These are phyloP conservation scores for Sphaerulina vaccinii DNA, from an alignment of 2,329 filamentous ascomycete species.

Conservation along the genomic window DNA sequence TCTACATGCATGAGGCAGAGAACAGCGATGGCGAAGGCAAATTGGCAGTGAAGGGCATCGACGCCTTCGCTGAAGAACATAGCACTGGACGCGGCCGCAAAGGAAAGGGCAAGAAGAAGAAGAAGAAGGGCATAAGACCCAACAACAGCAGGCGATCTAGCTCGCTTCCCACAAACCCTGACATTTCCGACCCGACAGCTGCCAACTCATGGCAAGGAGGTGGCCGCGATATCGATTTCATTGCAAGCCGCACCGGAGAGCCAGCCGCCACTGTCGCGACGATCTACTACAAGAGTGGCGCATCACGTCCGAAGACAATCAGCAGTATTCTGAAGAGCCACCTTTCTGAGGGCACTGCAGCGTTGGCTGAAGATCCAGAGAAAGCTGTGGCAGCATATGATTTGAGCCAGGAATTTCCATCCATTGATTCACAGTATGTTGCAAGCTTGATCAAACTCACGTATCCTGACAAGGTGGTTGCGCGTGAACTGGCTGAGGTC, in stretches of 20 bases:
- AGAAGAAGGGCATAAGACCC: constrained; percentile 38
- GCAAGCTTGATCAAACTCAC: constrained; percentile 57
- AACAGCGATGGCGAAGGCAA: constrained; percentile 47
- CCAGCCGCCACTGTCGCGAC: constrained; percentile 52
- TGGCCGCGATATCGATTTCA: constrained; percentile 60
- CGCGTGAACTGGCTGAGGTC: constrained; percentile 59
- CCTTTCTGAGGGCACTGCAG: constrained; percentile 12
- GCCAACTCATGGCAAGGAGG: constrained; percentile 60
- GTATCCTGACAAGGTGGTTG: constrained; percentile 56
- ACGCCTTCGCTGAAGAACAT: constrained; percentile 69
- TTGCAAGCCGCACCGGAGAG: constrained; percentile 53
- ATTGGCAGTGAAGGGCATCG: constrained; percentile 66
- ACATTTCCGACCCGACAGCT: constrained; percentile 21
- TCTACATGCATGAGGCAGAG: constrained; percentile 70
- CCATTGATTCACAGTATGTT: constrained; percentile 49
- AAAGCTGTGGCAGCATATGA: constrained; percentile 49
- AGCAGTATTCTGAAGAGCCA: constrained; percentile 50
- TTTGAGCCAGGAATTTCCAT: constrained; percentile 56
- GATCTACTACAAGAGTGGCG: constrained; percentile 58
- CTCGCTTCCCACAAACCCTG: constrained; percentile 32
- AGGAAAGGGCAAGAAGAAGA: constrained; percentile 45
- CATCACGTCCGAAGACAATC: constrained; percentile 57
- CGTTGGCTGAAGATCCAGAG: constrained; percentile 23
- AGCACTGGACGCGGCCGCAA: constrained; percentile 47
- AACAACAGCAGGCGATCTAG: constrained; percentile 28